These are phyloP conservation scores for Capsicum rhomboideum DNA, from an alignment of 257 asterid species.

Conservation along the genomic window DNA sequence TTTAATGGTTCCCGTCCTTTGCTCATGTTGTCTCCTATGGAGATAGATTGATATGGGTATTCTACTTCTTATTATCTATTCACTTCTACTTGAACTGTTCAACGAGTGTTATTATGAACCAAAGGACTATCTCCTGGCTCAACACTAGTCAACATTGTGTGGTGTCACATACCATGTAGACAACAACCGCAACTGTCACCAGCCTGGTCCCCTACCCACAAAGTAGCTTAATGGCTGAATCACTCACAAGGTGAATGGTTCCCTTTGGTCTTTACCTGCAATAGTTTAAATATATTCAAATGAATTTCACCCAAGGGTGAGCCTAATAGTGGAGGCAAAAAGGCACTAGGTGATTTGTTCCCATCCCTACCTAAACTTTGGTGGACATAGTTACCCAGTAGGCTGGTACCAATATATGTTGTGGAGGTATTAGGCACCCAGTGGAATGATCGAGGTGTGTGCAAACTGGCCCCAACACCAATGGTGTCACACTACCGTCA, in stretches of 20 bases:
- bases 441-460: background rate
- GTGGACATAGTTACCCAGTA: background rate
- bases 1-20: background rate
- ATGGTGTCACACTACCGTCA: background rate
- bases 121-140: background rate
- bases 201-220: no score
- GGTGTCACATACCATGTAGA: background rate
- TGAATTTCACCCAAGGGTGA: background rate
- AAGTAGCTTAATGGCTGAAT: no score
- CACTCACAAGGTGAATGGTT: no score
- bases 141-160: background rate
- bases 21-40: background rate
- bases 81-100: background rate
- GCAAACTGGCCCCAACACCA: background rate
- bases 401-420: background rate
- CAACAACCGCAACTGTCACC: background rate
- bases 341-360: background rate
- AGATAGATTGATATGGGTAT: background rate
- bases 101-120: background rate
- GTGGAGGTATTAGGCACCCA: background rate
- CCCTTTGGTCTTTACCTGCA: background rate
- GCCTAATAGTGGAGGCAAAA: background rate
- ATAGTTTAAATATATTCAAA: background rate
- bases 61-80: background rate
- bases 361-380: background rate